phyloP scores from a whole-genome alignment of 305 asterid genomes.

The Striga hermonthica region DNA sequence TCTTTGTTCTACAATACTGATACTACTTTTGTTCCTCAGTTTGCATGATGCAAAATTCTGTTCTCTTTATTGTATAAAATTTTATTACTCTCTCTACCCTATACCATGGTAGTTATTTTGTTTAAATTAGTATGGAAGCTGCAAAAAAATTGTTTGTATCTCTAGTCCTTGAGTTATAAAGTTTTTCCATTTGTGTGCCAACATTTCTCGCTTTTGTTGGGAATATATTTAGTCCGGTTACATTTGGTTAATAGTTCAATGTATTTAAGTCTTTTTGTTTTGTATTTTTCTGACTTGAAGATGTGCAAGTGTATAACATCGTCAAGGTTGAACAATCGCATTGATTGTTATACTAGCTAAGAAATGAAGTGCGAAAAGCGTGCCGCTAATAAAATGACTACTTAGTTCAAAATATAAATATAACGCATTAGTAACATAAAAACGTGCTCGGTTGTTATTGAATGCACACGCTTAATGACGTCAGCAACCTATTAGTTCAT shows the following conservation, averaged over 20 bases:
- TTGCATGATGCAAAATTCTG: no score
- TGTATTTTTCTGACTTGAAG: neutral
- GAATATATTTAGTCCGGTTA: neutral
- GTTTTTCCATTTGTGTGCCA: neutral
- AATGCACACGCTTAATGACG: neutral
- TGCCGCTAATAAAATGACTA: no score
- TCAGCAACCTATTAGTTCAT: neutral
- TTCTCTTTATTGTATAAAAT: neutral
- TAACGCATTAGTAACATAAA: neutral
- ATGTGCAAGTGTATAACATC: neutral
- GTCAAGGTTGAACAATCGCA: no score
- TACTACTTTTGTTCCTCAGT: neutral
- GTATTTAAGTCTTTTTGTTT: neutral
- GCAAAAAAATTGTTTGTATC: neutral
- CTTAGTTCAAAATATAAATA: neutral
- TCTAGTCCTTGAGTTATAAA: neutral
- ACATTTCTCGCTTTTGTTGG: neutral
- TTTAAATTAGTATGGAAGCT: neutral
- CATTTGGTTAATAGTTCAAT: neutral
- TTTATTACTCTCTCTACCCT: neutral
- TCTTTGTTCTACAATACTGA: neutral
- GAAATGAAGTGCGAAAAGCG: no score
- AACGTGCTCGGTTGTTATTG: neutral
- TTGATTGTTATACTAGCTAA: no score
- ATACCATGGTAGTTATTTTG: neutral